Evolutionary conservation across 352 stramenopile species (phyloP), one percentile per base, ranked within the genome.

Genomic region (Globisporangium sylvaticum): DNA sequence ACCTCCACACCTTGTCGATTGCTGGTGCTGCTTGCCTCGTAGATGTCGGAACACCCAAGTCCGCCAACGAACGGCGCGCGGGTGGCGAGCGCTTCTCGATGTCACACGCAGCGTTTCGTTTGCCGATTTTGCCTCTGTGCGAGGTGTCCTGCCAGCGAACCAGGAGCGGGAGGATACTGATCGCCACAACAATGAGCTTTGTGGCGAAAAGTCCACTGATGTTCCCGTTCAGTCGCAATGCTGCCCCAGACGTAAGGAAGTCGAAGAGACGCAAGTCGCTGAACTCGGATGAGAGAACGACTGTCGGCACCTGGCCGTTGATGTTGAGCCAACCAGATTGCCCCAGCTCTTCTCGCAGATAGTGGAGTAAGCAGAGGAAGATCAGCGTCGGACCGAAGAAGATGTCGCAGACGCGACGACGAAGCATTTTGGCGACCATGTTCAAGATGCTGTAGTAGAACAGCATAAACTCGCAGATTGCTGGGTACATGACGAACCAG

Each of bases 401-500:
- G 8, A 50, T 15, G 50, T 77, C 71, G 20, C 62, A 72, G n/a
- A 64, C 29, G 15, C 71, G 71, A 6, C 67, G 67, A 1, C 50
- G 65, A n/a, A 69, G 52, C 24, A 69, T 39, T 18, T 68, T 69
- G n/a, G 58, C 64, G 24, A 62, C n/a, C 22, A 68, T 59, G 61
- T 77, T 74, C 14, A 77, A 31, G 24, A 77, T 22, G 39, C 71
- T 72, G 71, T 74, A 77, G 37, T 54, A 62, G 29, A 74, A 67
- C 3, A 77, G 29, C 53, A 69, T 62, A 48, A 77, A 58, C 52
- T 72, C 71, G 12, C 37, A 55, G 8, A 71, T 68, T 4, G 67
- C 58, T 54, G 71, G 63, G 44, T 77, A 77, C 32, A 77, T 68
- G 15, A 74, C 60, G 29, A 72, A 77, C 71, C 71, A 74, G 25